Conservation (phyloP, 116 monocot genomes). For the Dioscorea cayenensis region DNA sequence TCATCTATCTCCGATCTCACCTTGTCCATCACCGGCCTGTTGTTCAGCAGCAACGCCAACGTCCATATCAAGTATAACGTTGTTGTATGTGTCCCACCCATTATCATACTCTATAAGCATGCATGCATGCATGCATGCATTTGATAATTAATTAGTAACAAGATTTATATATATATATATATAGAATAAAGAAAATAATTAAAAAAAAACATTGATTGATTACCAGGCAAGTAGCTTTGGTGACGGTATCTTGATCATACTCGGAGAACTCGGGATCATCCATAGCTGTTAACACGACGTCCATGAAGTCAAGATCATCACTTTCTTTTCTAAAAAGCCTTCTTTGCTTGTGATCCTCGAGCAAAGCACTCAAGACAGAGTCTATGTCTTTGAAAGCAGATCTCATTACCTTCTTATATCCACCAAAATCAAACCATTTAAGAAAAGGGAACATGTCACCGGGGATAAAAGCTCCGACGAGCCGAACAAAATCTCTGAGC, state of each 20-base stretch:
- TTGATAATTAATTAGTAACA: too few species aligned
- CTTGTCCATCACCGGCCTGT: conserved; percentile 19
- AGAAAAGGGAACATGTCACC: too few species aligned
- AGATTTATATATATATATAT: too few species aligned
- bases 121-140: too few species aligned
- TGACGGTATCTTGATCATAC: conserved; percentile 13
- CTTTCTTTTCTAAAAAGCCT: too few species aligned
- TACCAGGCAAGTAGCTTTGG: conserved; percentile 33
- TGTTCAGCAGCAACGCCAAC: conserved; percentile 26
- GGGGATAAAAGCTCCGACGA: too few species aligned
- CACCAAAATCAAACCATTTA: too few species aligned
- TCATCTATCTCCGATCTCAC: conserved; percentile 27
- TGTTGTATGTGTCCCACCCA: conserved; percentile 26
- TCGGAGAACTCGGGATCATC: conserved; percentile 4
- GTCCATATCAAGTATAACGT: conserved; percentile 23
- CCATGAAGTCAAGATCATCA: conserved; percentile 23
- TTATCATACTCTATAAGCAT: conserved; percentile 15
- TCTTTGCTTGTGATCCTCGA: too few species aligned
- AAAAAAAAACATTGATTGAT: background rate
- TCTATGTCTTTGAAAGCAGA: too few species aligned
- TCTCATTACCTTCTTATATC: too few species aligned
- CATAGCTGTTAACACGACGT: conserved; percentile 19
- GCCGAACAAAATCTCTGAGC: too few species aligned
- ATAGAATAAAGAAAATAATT: background rate
- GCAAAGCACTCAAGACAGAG: too few species aligned